These are phyloP conservation scores for Talaromyces borbonicus DNA, from an alignment of 495 filamentous ascomycete genomes.

Conservation along the genomic window DNA sequence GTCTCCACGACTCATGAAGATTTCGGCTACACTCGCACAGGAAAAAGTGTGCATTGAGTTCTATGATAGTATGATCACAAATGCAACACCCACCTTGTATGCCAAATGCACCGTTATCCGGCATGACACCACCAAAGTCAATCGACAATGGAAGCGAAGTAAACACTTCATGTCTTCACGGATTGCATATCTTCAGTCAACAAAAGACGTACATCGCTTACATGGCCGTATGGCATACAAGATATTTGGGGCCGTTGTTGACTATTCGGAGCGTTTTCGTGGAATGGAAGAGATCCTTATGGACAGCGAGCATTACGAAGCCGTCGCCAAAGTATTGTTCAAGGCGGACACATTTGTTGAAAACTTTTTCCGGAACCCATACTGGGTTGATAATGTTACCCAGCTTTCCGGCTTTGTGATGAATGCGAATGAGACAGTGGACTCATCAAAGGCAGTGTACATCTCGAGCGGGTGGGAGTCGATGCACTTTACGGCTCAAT, in stretches of 20 bases:
- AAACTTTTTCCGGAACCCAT: slow-evolving; percentile 31
- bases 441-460: slow-evolving; percentile 35
- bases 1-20: too few relatives aligned
- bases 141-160: too few relatives aligned
- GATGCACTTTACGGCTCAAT: slow-evolving; percentile 17
- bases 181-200: too few relatives aligned
- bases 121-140: too few relatives aligned
- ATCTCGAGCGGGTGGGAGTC: slow-evolving; percentile 31
- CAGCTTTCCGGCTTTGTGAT: slow-evolving; percentile 45
- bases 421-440: slow-evolving; percentile 36
- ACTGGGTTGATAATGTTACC: slow-evolving; percentile 35
- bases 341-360: slow-evolving; percentile 52
- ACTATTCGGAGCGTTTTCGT: slow-evolving; percentile 49
- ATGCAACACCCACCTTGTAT: slow-evolving; percentile 18
- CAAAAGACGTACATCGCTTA: slow-evolving; percentile 20
- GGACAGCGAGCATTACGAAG: slow-evolving; percentile 59
- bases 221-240: slow-evolving; percentile 58
- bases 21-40: too few relatives aligned
- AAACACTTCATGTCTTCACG: too few relatives aligned
- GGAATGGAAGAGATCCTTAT: slow-evolving; percentile 70
- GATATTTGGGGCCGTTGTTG: slow-evolving; percentile 51
- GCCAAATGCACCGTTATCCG: slow-evolving; percentile 47
- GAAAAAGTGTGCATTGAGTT: too few relatives aligned
- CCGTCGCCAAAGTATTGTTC: slow-evolving; percentile 59
- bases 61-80: neutral